phyloP scores from a whole-genome alignment of 495 filamentous ascomycete genomes.

The Penicillium cosmopolitanum region DNA sequence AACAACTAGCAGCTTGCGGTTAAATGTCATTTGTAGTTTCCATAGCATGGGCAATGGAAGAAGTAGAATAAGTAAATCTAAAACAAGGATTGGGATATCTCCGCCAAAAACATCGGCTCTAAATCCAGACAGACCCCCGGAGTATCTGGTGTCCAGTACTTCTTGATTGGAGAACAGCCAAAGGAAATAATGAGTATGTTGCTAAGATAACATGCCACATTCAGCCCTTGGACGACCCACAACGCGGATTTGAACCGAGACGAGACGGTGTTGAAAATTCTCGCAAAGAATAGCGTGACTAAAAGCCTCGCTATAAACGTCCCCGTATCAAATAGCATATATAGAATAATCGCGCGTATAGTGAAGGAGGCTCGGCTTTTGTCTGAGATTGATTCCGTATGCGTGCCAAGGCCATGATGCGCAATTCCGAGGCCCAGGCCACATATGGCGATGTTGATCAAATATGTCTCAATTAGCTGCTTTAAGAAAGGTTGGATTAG shows the following conservation, averaged over 20 bases:
- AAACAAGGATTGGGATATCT: background rate
- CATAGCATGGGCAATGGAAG: background rate
- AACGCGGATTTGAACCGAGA: background rate
- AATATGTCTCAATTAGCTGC: background rate
- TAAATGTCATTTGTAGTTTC: background rate
- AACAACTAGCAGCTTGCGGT: background rate
- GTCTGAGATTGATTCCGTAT: background rate
- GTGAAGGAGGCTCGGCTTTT: background rate
- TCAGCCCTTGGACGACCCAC: background rate
- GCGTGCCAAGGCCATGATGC: background rate
- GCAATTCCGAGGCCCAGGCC: background rate
- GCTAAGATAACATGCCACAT: background rate
- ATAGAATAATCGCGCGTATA: background rate
- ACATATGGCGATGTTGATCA: background rate
- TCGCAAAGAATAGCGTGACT: background rate
- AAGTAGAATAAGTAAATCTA: background rate
- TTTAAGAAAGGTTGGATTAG: background rate
- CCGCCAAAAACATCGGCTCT: background rate
- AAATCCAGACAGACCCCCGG: background rate
- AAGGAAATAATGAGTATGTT: background rate
- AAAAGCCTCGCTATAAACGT: background rate
- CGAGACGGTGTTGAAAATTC: background rate
- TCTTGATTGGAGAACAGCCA: background rate
- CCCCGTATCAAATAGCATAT: background rate
- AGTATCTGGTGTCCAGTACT: background rate